Percentiles rank a stretch among this genome's conserved stretches.
Evolutionary conservation across 2,329 filamentous ascomycete species (phyloP).

Genomic region (Nakataea oryzae): DNA sequence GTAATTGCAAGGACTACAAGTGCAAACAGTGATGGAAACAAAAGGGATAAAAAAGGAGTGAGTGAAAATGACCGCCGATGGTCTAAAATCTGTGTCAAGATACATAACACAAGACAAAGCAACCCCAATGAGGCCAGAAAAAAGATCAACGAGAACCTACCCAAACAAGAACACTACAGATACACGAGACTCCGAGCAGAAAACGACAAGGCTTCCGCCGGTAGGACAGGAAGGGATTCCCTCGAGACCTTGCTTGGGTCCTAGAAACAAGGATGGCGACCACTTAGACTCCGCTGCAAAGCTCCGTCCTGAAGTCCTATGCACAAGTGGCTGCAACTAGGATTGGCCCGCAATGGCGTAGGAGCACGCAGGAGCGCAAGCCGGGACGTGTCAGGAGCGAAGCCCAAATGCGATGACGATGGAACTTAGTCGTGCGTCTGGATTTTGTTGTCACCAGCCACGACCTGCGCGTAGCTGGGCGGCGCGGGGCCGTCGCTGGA

Average conservation of each 20-base stretch:
- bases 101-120: neutral
- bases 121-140: neutral
- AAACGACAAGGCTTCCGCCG: neutral
- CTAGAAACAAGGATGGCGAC: neutral
- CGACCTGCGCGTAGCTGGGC: slow-evolving; percentile 82
- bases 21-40: neutral
- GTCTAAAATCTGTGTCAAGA: neutral
- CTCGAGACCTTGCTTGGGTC: neutral
- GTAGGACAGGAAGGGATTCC: neutral
- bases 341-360: neutral
- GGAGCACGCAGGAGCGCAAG: neutral
- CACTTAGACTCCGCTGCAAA: neutral
- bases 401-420: neutral
- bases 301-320: neutral
- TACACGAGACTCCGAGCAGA: neutral
- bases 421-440: slow-evolving; percentile 51
- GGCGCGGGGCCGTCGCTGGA: slow-evolving; percentile 44
- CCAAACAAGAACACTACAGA: neutral
- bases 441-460: slow-evolving; percentile 84
- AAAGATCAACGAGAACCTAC: neutral
- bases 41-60: neutral
- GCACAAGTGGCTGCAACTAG: neutral
- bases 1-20: neutral
- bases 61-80: neutral
- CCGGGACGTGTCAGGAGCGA: no score